Base-by-base conservation (phyloP, 345 rosid species). In the Citrus inodora region DNA sequence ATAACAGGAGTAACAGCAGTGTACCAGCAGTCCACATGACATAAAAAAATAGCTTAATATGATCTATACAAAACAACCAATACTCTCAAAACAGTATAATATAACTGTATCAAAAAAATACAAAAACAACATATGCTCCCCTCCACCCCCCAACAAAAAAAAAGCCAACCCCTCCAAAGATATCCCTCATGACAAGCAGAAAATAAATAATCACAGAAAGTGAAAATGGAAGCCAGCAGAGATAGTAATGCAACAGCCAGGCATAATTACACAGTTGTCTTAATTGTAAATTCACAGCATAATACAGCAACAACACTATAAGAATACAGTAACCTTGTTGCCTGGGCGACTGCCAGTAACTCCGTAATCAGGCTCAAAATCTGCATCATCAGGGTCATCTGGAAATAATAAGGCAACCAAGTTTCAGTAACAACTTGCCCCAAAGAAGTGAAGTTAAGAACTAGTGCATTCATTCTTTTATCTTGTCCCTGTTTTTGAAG, bases 351-450 rank as follows among this genome's bases (percentile, higher is more conserved):
- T 83, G 58, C 87, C 83, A 22, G 83, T 69, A 69, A 64, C 88
- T 78, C 86, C 90, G 79, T 83, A 83, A 75, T 92, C 89, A 70
- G 98, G 99, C 85, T 94, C 98, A 84, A 97, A 97, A 81, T 97
- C 99, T 27, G 89, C 97, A 85, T 97, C 99, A 81, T 93, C 94
- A 63, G 98, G 98, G 88, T 97, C 99, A 89, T 97, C 99, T 94
- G 93, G 85, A 78, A 80, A 77, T 48, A 88, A 82, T 72, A 86
- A 79, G 59, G 86, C 35, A 67, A 83, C 68, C 82, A 51, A 9
- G 51, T 46, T 77, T 66, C 63, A 72, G 74, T 33, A 81, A 78
- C 58, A 71, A 55, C 33, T 42, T 28, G 42, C 62, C 63, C 76
- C 25, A 68, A 46, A 21, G 19, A 70, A 75, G 70, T 76, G 51